phyloP scores from a whole-genome alignment of 257 asterid genomes.

The Thymus quinquecostatus region DNA sequence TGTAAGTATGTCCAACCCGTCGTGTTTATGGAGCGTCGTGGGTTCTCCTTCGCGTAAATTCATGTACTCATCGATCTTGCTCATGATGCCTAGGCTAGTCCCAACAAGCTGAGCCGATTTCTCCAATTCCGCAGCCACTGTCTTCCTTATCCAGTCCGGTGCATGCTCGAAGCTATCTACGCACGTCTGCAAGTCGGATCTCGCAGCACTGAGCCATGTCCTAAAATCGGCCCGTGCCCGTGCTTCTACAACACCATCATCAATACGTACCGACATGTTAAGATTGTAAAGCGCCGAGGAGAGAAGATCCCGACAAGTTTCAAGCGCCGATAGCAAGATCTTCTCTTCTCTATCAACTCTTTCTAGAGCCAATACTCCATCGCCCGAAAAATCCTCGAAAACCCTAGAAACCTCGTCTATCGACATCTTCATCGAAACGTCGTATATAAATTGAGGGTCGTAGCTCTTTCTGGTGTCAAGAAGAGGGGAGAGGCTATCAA shows the following conservation, averaged over 20 bases:
- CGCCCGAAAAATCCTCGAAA: constrained; percentile 4
- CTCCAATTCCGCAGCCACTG: constrained; percentile 9
- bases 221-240: constrained; percentile 9
- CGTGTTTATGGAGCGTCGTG: background rate
- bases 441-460: constrained; percentile 2
- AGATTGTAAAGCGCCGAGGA: constrained; percentile 34
- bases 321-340: constrained; percentile 6
- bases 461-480: constrained; percentile 11
- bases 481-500: constrained; percentile 15
- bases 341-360: background rate
- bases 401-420: constrained; percentile 27
- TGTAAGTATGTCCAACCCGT: background rate
- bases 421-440: constrained; percentile 24
- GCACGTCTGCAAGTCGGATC: constrained; percentile 27
- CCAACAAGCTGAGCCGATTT: constrained; percentile 21
- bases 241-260: background rate
- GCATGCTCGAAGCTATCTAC: constrained; percentile 23
- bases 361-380: constrained; percentile 5
- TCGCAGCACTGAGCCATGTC: constrained; percentile 36
- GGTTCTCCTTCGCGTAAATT: background rate
- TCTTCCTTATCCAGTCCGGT: background rate
- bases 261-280: background rate
- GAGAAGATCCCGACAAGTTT: constrained; percentile 31
- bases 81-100: constrained; percentile 34
- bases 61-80: constrained; percentile 6